Evolutionary conservation across 1,284 basidiomycete species (phyloP).

Genomic region (Mycosarcoma maydis): DNA sequence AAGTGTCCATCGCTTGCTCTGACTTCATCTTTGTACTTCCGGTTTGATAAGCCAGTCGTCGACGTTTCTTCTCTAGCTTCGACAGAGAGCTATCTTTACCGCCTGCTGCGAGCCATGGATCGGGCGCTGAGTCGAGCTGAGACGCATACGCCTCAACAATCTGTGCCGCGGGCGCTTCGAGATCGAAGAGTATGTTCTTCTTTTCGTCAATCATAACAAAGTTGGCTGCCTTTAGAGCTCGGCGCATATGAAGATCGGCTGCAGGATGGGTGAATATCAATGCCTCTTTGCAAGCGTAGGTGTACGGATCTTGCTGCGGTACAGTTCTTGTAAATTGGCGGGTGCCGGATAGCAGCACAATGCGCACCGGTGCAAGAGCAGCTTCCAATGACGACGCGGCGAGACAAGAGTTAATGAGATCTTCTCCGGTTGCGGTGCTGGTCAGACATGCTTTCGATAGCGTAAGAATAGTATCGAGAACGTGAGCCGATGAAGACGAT

Average conservation of each 20-base stretch:
- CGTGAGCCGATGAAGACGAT: not conserved
- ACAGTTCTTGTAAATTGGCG: not conserved
- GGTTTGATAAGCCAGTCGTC: conserved; percentile 5
- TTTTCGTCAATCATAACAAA: conserved; percentile 30
- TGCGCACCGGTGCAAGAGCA: conserved; percentile 33
- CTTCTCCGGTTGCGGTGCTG: not conserved
- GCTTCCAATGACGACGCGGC: no score
- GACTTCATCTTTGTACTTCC: not conserved
- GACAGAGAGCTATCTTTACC: conserved; percentile 35
- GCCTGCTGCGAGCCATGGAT: conserved; percentile 50
- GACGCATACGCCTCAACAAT: conserved; percentile 8
- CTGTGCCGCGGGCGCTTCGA: not conserved
- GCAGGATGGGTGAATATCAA: conserved; percentile 53
- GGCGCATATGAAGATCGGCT: conserved; percentile 33
- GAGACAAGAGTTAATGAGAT: no score
- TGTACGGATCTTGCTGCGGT: not conserved
- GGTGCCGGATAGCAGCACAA: conserved; percentile 12
- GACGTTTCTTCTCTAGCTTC: conserved; percentile 28
- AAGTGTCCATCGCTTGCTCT: not conserved
- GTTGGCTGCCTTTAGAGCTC: conserved; percentile 32
- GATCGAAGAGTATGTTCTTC: conserved; percentile 15
- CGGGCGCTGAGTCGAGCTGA: conserved; percentile 44
- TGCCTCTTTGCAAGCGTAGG: conserved; percentile 25
- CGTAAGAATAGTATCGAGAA: conserved; percentile 12
- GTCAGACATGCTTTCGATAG: not conserved